Conservation (phyloP, 1,284 basidiomycete genomes). For the Peniophora sp. region DNA sequence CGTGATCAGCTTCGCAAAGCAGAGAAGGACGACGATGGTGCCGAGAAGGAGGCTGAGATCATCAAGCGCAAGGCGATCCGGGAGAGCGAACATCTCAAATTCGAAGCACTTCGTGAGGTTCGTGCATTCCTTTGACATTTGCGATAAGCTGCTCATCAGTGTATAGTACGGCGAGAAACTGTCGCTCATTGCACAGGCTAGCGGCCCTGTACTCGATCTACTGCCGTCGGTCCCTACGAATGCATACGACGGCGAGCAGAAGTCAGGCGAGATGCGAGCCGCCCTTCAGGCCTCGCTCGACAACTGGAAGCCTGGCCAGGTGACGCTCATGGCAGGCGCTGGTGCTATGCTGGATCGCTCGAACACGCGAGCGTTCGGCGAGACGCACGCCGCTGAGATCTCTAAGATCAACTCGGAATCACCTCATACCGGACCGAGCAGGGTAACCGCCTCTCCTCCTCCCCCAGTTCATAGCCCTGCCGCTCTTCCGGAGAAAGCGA, state of each 20-base stretch:
- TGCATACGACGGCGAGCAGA: conserved; percentile 53
- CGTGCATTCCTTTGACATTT: conserved; percentile 6
- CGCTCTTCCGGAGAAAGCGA: conserved; percentile 21
- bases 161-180: conserved; percentile 70
- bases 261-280: conserved; percentile 61
- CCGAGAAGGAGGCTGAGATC: conserved; percentile 61
- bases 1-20: conserved; percentile 55
- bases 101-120: conserved; percentile 74
- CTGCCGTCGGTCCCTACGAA: conserved; percentile 51
- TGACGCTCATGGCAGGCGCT: conserved; percentile 35
- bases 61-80: conserved; percentile 65
- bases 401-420: conserved; percentile 38
- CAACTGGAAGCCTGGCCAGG: conserved; percentile 61
- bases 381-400: conserved; percentile 70
- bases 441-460: conserved; percentile 11
- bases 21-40: conserved; percentile 51
- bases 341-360: conserved; percentile 54
- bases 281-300: conserved; percentile 72
- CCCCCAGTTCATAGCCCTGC: conserved; percentile 19
- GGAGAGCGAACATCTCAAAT: conserved; percentile 66
- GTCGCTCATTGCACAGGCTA: conserved; percentile 61
- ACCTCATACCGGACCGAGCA: conserved; percentile 13
- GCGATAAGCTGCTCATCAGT: neutral
- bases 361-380: conserved; percentile 73
- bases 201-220: conserved; percentile 46